Percentiles rank a stretch among this genome's conserved stretches.
These are phyloP conservation scores for Alternaria sp. DNA, from an alignment of 2,329 filamentous ascomycete species.

Conservation along the genomic window DNA sequence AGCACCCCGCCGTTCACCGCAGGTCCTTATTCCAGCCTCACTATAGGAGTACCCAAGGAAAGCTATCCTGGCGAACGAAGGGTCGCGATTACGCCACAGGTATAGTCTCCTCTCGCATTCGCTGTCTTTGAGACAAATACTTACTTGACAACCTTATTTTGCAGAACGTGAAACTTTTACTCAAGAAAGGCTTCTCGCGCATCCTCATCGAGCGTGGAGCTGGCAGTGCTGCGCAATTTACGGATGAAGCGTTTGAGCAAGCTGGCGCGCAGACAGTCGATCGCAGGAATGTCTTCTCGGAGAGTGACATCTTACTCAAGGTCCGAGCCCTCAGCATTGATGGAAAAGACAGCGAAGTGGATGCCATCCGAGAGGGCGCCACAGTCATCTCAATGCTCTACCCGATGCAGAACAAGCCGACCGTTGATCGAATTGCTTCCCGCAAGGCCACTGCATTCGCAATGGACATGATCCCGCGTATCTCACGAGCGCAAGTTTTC, in stretches of 20 bases:
- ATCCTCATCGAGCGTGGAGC: conserved; percentile 82
- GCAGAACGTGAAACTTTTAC: conserved; percentile 74
- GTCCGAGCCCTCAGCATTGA: conserved; percentile 74
- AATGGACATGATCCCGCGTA: conserved; percentile 92
- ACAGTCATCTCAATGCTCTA: conserved; percentile 85
- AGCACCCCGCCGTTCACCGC: conserved; percentile 45
- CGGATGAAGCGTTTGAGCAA: conserved; percentile 75
- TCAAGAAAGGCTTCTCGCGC: conserved; percentile 83
- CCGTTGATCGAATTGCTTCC: conserved; percentile 75
- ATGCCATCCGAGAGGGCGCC: conserved; percentile 69
- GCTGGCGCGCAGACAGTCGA: conserved; percentile 81
- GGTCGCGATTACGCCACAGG: conserved; percentile 79
- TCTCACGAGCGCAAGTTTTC: conserved; percentile 86
- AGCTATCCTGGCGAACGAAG: conserved; percentile 80
- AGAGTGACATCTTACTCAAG: conserved; percentile 82
- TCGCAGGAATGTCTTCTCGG: conserved; percentile 70
- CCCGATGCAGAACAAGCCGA: conserved; percentile 76
- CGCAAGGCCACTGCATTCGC: conserved; percentile 79
- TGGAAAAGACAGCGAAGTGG: conserved; percentile 67
- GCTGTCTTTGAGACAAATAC: neutral
- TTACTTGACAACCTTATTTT: neutral
- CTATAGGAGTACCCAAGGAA: conserved; percentile 80
- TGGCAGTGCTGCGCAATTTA: conserved; percentile 78
- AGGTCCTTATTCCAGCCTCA: conserved; percentile 72
- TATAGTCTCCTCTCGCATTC: neutral